Conservation (phyloP, 805 yeast species). For the Suhomyces prunicola region DNA sequence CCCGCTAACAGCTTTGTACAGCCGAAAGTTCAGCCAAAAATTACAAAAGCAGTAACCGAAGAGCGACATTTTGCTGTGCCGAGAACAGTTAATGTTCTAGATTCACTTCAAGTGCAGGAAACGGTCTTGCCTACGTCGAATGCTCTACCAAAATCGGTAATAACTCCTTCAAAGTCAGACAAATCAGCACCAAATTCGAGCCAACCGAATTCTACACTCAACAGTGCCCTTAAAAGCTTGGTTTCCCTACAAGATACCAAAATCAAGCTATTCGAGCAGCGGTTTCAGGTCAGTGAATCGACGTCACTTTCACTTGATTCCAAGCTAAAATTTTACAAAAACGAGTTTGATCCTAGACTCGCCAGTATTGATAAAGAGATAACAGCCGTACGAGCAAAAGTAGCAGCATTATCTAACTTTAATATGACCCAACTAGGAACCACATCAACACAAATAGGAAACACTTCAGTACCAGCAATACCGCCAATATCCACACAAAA, state of each 20-base stretch:
- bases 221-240: not conserved
- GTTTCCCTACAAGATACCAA: constrained; percentile 5
- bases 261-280: constrained; percentile 12
- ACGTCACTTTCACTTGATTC: constrained; percentile 38
- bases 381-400: not conserved
- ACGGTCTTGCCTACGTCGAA: not conserved
- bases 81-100: not conserved
- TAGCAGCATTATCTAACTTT: not conserved
- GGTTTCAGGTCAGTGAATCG: constrained; percentile 32
- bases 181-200: not conserved
- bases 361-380: constrained; percentile 1
- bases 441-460: not conserved
- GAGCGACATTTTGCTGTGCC: not conserved
- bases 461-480: not conserved
- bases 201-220: not conserved
- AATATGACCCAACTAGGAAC: not conserved
- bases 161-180: not conserved
- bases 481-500: not conserved
- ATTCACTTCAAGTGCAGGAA: not conserved
- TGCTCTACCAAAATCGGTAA: not conserved
- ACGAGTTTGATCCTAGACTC: constrained; percentile 24
- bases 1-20: not conserved
- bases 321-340: constrained; percentile 25
- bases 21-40: not conserved
- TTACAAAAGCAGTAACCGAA: not conserved